Conservation (phyloP, 2,329 filamentous ascomycete species). For the Colletotrichum somersetense region DNA sequence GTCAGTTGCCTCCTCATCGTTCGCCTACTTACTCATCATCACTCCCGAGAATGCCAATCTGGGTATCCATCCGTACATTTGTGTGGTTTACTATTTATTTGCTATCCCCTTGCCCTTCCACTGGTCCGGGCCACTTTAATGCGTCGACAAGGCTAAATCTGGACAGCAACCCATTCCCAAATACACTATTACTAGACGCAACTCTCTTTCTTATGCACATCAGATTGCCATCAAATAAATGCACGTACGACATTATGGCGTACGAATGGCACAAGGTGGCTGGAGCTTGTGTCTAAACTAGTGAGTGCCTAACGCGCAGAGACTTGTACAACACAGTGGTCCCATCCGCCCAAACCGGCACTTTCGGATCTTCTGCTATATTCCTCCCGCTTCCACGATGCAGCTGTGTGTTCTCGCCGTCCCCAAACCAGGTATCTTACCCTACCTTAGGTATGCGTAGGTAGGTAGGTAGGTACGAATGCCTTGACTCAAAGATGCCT, state of each 20-base stretch:
- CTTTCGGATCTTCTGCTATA: background rate
- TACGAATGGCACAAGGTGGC: conserved; percentile 2
- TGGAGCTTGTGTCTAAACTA: conserved; percentile 6
- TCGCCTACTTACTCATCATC: conserved; percentile 13
- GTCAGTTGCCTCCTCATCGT: background rate
- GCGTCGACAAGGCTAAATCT: background rate
- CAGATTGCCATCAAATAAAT: background rate
- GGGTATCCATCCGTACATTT: too few species aligned
- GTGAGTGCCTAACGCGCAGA: background rate
- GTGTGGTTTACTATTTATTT: too few species aligned
- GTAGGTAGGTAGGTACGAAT: background rate
- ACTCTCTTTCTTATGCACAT: background rate
- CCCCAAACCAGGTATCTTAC: background rate
- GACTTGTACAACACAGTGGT: background rate
- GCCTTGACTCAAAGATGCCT: background rate
- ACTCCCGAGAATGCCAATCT: background rate
- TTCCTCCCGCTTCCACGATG: background rate
- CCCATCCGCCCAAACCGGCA: conserved; percentile 12
- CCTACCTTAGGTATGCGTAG: too few species aligned
- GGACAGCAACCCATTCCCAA: background rate
- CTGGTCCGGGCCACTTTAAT: conserved; percentile 3
- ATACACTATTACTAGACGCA: background rate
- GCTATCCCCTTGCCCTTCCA: background rate
- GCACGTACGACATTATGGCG: conserved; percentile 2
- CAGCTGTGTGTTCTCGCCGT: background rate